Base-by-base conservation (phyloP, 805 yeast species). In the Grigorovia transvaalensis region DNA sequence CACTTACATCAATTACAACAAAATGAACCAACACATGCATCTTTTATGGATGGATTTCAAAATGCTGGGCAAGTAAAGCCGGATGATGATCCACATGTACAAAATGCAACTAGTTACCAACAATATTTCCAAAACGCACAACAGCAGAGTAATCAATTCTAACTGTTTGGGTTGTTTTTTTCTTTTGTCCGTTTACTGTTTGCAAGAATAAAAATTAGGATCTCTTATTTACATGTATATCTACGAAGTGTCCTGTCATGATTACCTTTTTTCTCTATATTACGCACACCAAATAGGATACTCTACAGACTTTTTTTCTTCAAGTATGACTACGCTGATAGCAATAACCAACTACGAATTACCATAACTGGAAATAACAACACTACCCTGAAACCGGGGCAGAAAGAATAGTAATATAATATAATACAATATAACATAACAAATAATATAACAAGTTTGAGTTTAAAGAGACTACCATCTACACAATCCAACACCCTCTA, bases 41-140 rank as follows among this genome's bases (percentile, higher is more conserved):
- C 43, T 19, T 50, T 71, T 69, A 66, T 75, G 42, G 53, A 33
- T 51, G 54, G 48, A 18, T 44, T 49, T 29, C 42, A 38, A 38
- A 38, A 38, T 38, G 15, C 4, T 38, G 47, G 48, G 1, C 40
- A 46, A n/a, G 29, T n/a, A 9, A 30, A 29, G n/a, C 12, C 42
- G 20, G 42, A 20, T 33, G 27, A 29, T 13, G 42, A n/a, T 20
- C 19, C 40, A 9, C 18, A 46, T 20, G 42, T 19, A 38, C 47
- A 45, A 33, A 18, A 29, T 33, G 35, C 18, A 15, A 35, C 33
- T 38, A 23, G 35, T 20, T 80, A 81, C 58, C 82, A 81, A 65
- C 84, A 80, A 57, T 82, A 81, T 66, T 79, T 82, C 62, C 75
- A 77, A 57, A 77, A 76, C 64, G 73, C 77, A 52, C 83, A 78